A percentile compares a stretch with the other conserved stretches of the same genome.
Conservation (phyloP, 176 grass and related monocot species). For the Oryza glaberrima region DNA sequence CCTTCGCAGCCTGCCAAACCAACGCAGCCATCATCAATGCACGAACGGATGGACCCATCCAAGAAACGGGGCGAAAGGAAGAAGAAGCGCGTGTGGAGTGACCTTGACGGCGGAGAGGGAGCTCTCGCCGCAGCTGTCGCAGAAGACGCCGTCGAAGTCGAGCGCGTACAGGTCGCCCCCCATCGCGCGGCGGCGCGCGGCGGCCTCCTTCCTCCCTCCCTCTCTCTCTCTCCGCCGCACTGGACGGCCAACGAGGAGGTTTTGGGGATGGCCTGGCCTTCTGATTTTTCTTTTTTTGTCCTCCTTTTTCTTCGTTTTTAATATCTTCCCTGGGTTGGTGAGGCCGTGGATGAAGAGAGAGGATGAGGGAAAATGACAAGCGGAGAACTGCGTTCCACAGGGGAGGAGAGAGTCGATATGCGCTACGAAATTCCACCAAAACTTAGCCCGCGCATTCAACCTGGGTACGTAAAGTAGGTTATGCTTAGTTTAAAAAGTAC, state of each 20-base stretch:
- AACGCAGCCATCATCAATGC: background rate
- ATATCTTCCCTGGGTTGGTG: background rate
- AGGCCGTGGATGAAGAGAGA: background rate
- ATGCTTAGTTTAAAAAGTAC: no score
- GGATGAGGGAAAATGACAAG: background rate
- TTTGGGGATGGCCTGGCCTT: no score
- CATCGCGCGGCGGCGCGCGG: conserved; percentile 33
- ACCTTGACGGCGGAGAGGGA: conserved; percentile 92
- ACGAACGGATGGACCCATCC: background rate
- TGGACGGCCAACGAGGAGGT: background rate
- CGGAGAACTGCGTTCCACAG: background rate
- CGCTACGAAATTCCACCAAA: no score
- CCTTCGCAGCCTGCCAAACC: conserved; percentile 76
- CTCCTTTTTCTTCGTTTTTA: background rate
- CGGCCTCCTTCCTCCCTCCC: background rate
- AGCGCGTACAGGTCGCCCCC: conserved; percentile 78
- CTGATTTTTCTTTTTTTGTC: background rate
- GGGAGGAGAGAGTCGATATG: background rate
- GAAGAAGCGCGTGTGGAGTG: background rate
- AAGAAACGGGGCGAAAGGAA: background rate
- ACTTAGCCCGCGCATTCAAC: no score
- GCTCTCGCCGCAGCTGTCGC: conserved; percentile 97
- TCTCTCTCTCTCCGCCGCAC: background rate
- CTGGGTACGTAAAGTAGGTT: no score
- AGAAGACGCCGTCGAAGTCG: conserved; percentile 92